phyloP scores from a whole-genome alignment of 2,329 filamentous ascomycete genomes.

The Plenodomus lindquistii region DNA sequence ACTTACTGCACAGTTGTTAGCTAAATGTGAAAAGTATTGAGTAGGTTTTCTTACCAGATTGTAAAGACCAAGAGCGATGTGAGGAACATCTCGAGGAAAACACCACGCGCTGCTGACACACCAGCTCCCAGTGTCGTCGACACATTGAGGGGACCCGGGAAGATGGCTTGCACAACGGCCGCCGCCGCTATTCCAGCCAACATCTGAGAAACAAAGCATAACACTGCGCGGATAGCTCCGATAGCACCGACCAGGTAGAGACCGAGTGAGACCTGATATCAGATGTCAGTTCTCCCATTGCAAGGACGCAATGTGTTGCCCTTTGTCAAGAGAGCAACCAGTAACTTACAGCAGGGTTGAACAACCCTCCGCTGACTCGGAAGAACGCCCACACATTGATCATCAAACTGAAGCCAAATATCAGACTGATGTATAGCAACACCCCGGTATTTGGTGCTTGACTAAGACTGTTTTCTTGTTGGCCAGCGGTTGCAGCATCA shows the following conservation, averaged over 20 bases:
- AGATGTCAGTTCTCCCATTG: not conserved
- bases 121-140: slow-evolving; percentile 40
- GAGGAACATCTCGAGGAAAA: slow-evolving; percentile 48
- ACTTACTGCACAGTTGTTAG: not conserved
- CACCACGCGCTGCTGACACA: slow-evolving; percentile 35
- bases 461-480: slow-evolving; percentile 27
- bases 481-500: slow-evolving; percentile 24
- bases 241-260: slow-evolving; percentile 42
- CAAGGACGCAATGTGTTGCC: not conserved
- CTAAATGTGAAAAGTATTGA: not conserved
- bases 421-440: slow-evolving; percentile 43
- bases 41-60: slow-evolving; percentile 25
- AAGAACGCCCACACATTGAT: slow-evolving; percentile 49
- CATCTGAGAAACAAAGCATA: slow-evolving; percentile 43
- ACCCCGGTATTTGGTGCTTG: slow-evolving; percentile 40
- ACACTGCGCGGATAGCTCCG: slow-evolving; percentile 23
- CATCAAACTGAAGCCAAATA: slow-evolving; percentile 45
- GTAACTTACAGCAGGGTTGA: slow-evolving; percentile 46
- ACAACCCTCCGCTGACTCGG: slow-evolving; percentile 43
- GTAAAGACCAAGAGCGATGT: slow-evolving; percentile 47
- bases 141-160: slow-evolving; percentile 41
- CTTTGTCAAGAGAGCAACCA: not conserved
- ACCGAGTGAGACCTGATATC: slow-evolving; percentile 39
- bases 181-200: slow-evolving; percentile 43
- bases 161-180: slow-evolving; percentile 39